Evolutionary conservation across 2,329 filamentous ascomycete species (phyloP), one percentile per base, ranked within the genome.

Genomic region (Pyrenophora graminea): DNA sequence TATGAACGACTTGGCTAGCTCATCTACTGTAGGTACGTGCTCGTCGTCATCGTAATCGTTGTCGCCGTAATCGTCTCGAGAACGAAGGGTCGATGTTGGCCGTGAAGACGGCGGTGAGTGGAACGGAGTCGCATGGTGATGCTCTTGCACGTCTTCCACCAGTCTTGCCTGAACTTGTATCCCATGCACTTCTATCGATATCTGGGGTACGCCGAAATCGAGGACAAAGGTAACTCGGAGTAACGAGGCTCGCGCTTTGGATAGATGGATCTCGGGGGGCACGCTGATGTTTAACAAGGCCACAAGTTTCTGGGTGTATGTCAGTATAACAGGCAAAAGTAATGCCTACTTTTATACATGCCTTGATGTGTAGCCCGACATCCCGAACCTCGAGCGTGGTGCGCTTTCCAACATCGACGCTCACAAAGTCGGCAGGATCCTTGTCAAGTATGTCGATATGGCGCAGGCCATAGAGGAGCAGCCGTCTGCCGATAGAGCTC

Each of bases 381-480:
- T 97, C 88, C 62, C 87, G 85, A 62, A 97, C 86, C 73, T 96
- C 92, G 38, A 97, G 82, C 1, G 89, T 87, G 34, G 88, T 94
- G 60, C 87, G 87, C 72, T 87, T 86, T 30, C 94, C 94, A 74
- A 90, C 84, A 39, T 86, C 86, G 61, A 97, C 84, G 63, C 95
- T 91, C 57, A 97, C 91, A 55, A 94, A 82, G 67, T 97, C 89
- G 61, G 97, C 79, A 10, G 89, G 87, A 68, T 95, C 88, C 50
- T 90, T 89, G 67, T 97, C 94, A 53, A 99, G 84, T 48, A 97
- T 81, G 63, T 96, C 91, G 52, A 96, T 81, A 51, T 87, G 86
- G 19, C 88, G 88, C 36, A 99, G 79, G 42, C 87, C 90, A 78
- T 94, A 96, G 62, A 90, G 87, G 59, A 97, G 82, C 65, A 97